Percentiles rank a stretch among this genome's conserved stretches.
phyloP scores from a whole-genome alignment of 257 asterid species.

The Nicotiana benthamiana region DNA sequence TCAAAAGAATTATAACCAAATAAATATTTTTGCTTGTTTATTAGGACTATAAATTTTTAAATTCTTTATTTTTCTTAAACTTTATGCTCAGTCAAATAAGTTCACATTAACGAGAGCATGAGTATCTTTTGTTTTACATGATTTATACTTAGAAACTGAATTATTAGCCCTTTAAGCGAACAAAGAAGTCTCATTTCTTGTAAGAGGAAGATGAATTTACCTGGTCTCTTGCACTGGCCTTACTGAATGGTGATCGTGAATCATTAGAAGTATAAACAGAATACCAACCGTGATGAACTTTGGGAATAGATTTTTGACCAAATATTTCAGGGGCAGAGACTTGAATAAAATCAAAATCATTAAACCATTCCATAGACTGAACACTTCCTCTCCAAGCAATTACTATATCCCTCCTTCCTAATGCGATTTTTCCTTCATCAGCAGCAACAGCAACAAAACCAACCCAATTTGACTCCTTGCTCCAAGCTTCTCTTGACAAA shows the following conservation, averaged over 20 bases:
- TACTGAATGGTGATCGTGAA: slow-evolving; percentile 11
- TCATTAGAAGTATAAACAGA: slow-evolving; percentile 26
- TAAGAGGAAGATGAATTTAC: not conserved
- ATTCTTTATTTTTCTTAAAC: no score
- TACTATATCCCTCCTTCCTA: slow-evolving; percentile 61
- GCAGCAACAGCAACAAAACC: slow-evolving; percentile 62
- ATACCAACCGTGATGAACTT: slow-evolving; percentile 25
- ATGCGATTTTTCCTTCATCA: slow-evolving; percentile 41
- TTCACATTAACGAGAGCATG: no score
- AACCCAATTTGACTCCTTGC: slow-evolving; percentile 40
- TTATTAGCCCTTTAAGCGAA: not conserved
- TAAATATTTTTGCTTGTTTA: no score
- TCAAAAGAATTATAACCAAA: no score
- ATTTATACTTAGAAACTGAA: not conserved
- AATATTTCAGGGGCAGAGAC: slow-evolving; percentile 22
- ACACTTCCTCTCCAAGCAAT: slow-evolving; percentile 62
- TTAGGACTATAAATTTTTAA: no score
- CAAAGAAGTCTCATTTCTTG: not conserved
- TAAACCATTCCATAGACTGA: slow-evolving; percentile 31
- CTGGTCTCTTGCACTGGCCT: slow-evolving; percentile 38
- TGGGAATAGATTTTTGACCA: slow-evolving; percentile 13
- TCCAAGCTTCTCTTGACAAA: slow-evolving; percentile 14
- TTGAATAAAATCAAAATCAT: slow-evolving; percentile 42
- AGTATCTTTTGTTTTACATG: not conserved
- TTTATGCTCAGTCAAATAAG: no score